Percentiles rank a stretch among this genome's conserved stretches.
Conservation (phyloP, 345 rosid species). For the Gossypium rotundifolium region DNA sequence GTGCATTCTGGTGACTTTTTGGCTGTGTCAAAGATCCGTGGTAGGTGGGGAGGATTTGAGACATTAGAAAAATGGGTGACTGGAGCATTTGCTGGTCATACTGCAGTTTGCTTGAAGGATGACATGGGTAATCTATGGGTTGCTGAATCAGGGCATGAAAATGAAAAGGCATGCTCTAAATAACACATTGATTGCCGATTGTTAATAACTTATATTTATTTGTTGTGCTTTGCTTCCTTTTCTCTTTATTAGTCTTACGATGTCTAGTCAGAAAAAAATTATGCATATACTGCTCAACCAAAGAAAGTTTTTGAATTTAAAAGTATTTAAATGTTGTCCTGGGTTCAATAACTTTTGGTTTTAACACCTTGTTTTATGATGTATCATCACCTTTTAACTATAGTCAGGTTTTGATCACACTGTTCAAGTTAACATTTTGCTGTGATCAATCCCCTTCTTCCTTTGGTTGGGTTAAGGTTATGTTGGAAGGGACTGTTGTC, state of each 20-base stretch:
- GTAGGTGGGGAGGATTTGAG: slow-evolving; percentile 99
- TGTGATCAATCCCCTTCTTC: neutral
- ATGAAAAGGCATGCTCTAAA: slow-evolving; percentile 65
- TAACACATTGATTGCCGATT: neutral
- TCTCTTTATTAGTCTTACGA: neutral
- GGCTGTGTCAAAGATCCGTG: slow-evolving; percentile 89
- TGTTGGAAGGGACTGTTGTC: neutral
- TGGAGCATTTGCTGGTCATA: slow-evolving; percentile 98
- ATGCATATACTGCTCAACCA: neutral
- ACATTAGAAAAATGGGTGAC: slow-evolving; percentile 98
- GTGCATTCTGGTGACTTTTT: slow-evolving; percentile 90
- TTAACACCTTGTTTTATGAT: neutral
- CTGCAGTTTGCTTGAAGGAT: slow-evolving; percentile 97
- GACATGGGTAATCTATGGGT: slow-evolving; percentile 91
- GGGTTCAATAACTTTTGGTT: neutral
- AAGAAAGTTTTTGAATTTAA: neutral
- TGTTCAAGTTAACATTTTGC: too few relatives aligned
- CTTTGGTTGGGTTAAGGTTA: neutral
- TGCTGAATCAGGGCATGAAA: slow-evolving; percentile 99
- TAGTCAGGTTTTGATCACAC: neutral
- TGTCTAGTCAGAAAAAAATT: neutral
- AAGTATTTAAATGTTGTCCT: neutral
- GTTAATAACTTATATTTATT: neutral
- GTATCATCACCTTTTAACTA: neutral
- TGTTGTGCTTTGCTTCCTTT: neutral